A percentile compares a stretch with the other conserved stretches of the same genome.
Evolutionary conservation across 1,284 basidiomycete species (phyloP).

Genomic region (Kwoniella shivajii): DNA sequence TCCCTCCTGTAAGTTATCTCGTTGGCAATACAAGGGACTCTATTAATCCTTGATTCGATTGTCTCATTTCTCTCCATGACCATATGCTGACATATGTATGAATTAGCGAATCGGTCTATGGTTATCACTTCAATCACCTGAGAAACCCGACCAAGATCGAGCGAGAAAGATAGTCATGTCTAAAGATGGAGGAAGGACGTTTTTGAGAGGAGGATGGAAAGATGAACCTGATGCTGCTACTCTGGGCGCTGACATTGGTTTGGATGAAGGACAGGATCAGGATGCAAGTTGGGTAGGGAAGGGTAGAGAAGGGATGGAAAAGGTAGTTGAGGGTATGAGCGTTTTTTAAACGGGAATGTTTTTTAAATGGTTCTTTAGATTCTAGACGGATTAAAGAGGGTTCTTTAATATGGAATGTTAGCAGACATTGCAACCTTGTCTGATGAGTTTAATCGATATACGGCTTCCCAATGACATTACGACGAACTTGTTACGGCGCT

Average conservation of each 20-base stretch:
- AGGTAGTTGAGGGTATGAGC: constrained; percentile 32
- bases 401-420: no score
- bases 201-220: constrained; percentile 48
- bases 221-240: constrained; percentile 36
- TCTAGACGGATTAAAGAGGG: no score
- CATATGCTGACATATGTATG: no score
- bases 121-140: constrained; percentile 16
- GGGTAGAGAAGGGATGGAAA: constrained; percentile 34
- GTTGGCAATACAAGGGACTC: no score
- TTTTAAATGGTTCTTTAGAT: no score
- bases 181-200: constrained; percentile 44
- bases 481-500: no score
- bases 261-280: constrained; percentile 15
- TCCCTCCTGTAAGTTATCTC: constrained; percentile 62
- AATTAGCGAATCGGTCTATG: constrained; percentile 18
- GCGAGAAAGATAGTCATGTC: constrained; percentile 27
- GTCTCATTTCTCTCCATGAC: neutral
- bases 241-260: constrained; percentile 38
- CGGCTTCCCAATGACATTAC: no score
- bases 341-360: constrained; percentile 24
- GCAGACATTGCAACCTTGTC: no score
- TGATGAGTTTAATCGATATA: no score
- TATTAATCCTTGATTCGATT: no score
- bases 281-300: constrained; percentile 35
- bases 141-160: constrained; percentile 10